A percentile compares a stretch with the other conserved stretches of the same genome.
phyloP scores from a whole-genome alignment of 2,329 filamentous ascomycete species.

The Diaporthe caulivora region DNA sequence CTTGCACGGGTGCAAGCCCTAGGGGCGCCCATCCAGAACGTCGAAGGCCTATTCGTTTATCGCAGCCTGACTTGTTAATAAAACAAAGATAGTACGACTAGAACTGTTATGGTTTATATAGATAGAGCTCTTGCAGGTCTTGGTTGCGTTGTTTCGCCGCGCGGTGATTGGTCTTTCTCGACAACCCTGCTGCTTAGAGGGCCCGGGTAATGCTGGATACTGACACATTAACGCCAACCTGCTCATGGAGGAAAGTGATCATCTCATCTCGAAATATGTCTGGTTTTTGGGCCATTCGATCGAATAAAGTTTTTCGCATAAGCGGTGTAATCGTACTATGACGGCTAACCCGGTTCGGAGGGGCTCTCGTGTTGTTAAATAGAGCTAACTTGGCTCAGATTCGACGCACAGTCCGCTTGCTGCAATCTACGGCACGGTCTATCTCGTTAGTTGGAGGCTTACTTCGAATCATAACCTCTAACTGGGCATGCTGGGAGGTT shows the following conservation, averaged over 20 bases:
- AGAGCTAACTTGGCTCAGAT: background rate
- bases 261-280: background rate
- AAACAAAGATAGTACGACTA: no score
- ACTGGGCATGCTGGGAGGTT: background rate
- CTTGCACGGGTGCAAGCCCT: no score
- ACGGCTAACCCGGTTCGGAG: background rate
- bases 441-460: background rate
- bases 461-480: background rate
- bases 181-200: no score
- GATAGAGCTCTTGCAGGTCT: no score
- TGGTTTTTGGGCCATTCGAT: background rate
- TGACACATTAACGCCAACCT: background rate
- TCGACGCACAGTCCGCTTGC: background rate
- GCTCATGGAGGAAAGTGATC: background rate
- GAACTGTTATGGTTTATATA: no score
- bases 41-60: no score
- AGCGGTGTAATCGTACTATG: background rate
- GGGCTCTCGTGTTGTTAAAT: background rate
- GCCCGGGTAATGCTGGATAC: background rate
- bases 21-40: no score
- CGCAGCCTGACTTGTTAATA: no score
- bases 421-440: background rate
- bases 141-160: no score
- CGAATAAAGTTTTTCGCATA: background rate
- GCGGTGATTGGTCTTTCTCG: no score